A percentile compares a stretch with the other conserved stretches of the same genome.
phyloP scores from a whole-genome alignment of 352 stramenopile species.

The Aphanomyces cochlioides region DNA sequence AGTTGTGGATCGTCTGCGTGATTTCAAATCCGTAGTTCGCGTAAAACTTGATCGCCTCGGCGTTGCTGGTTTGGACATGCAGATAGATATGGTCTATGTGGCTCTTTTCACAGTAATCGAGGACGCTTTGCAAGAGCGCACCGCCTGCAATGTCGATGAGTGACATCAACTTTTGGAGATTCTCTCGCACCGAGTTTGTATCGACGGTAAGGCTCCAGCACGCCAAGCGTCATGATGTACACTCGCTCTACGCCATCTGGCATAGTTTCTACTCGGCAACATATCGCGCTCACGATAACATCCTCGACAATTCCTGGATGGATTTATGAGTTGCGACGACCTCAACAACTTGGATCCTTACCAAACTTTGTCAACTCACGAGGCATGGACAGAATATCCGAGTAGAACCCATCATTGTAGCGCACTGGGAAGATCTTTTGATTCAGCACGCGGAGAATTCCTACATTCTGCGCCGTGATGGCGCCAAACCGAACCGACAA shows the following conservation, averaged over 20 bases:
- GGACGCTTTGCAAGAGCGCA: constrained; percentile 42
- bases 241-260: constrained; percentile 42
- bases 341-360: constrained; percentile 25
- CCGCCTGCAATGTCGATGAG: constrained; percentile 34
- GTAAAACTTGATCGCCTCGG: constrained; percentile 90
- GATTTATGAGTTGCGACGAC: not conserved
- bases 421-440: constrained; percentile 87
- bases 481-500: constrained; percentile 41
- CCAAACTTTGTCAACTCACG: constrained; percentile 51
- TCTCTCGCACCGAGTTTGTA: constrained; percentile 55
- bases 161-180: not conserved
- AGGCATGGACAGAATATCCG: constrained; percentile 70
- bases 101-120: constrained; percentile 39
- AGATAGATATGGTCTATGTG: constrained; percentile 68
- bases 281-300: constrained; percentile 86
- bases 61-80: constrained; percentile 92
- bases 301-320: constrained; percentile 69
- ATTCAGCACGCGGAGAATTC: constrained; percentile 87
- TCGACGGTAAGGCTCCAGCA: constrained; percentile 85
- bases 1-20: constrained; percentile 88
- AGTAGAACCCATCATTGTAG: constrained; percentile 93
- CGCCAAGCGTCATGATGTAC: constrained; percentile 95
- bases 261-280: constrained; percentile 70
- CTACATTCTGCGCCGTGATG: constrained; percentile 60
- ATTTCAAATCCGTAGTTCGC: constrained; percentile 79